phyloP scores from a whole-genome alignment of 202 grass and related monocot genomes.

The Cymbopogon flexuosus region DNA sequence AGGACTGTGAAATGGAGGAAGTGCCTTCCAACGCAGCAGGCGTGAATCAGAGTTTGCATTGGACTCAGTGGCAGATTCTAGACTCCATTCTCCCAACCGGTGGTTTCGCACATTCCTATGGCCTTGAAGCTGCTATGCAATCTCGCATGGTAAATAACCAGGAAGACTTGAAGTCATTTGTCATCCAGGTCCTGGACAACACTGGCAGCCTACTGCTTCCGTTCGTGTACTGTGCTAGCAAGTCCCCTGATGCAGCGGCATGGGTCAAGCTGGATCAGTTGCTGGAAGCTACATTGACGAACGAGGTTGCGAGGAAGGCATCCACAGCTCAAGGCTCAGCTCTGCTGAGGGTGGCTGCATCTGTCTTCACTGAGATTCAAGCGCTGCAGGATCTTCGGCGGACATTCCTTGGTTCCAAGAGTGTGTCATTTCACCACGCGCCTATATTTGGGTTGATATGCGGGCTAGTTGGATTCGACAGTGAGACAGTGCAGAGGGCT shows the following conservation, averaged over 20 bases:
- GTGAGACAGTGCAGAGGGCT: conserved; percentile 39
- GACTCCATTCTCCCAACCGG: background rate
- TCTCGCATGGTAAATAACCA: conserved; percentile 47
- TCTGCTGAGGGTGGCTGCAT: conserved; percentile 59
- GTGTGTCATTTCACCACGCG: conserved; percentile 61
- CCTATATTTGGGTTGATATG: conserved; percentile 69
- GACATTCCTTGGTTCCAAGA: conserved; percentile 45
- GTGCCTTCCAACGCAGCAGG: background rate
- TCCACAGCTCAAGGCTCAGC: conserved; percentile 67
- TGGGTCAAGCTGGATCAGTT: conserved; percentile 65
- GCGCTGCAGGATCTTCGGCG: conserved; percentile 47
- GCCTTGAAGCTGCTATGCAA: conserved; percentile 71
- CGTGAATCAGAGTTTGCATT: conserved; percentile 29
- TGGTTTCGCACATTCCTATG: conserved; percentile 68
- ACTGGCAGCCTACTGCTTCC: conserved; percentile 58
- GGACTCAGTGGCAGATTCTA: conserved; percentile 78
- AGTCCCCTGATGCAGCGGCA: conserved; percentile 38
- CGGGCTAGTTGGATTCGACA: conserved; percentile 59
- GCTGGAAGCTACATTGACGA: conserved; percentile 79
- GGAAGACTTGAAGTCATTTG: conserved; percentile 54
- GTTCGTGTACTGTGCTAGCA: conserved; percentile 50
- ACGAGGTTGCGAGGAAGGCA: conserved; percentile 70
- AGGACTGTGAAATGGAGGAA: conserved; percentile 31
- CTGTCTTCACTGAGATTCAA: conserved; percentile 60
- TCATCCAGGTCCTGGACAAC: conserved; percentile 61